A percentile compares a stretch with the other conserved stretches of the same genome.
phyloP scores from a whole-genome alignment of 495 filamentous ascomycete genomes.

The Talaromyces borbonicus region DNA sequence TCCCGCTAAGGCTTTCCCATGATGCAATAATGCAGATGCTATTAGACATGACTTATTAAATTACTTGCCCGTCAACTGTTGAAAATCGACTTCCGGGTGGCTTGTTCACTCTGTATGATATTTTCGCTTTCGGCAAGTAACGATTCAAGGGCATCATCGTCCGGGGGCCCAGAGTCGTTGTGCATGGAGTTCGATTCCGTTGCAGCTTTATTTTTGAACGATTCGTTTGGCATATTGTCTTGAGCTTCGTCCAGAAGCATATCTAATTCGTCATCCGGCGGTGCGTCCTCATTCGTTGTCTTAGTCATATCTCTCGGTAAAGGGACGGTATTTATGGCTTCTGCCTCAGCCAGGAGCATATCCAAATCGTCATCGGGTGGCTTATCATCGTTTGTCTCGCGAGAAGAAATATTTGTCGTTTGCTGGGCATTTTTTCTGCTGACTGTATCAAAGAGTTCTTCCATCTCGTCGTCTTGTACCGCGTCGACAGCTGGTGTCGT shows the following conservation, averaged over 20 bases:
- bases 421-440: no score
- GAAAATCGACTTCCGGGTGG: not conserved
- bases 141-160: slow-evolving; percentile 3
- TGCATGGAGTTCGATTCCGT: not conserved
- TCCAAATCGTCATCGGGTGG: slow-evolving; percentile 38
- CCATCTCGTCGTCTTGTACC: not conserved
- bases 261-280: slow-evolving; percentile 37
- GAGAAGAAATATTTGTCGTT: no score
- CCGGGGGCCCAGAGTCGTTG: slow-evolving; percentile 1
- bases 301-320: not conserved
- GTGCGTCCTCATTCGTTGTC: slow-evolving; percentile 3
- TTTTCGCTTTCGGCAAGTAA: slow-evolving; percentile 7
- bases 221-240: not conserved
- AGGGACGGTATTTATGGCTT: no score
- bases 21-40: no score
- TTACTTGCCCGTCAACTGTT: no score
- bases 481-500: not conserved
- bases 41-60: no score
- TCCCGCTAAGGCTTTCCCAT: no score
- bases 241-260: slow-evolving; percentile 31
- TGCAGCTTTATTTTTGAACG: not conserved
- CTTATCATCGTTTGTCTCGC: not conserved
- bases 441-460: not conserved
- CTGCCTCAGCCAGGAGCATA: slow-evolving; percentile 32
- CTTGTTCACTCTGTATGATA: not conserved